phyloP scores from a whole-genome alignment of 345 rosid species.

The Carallia pectinifolia region DNA sequence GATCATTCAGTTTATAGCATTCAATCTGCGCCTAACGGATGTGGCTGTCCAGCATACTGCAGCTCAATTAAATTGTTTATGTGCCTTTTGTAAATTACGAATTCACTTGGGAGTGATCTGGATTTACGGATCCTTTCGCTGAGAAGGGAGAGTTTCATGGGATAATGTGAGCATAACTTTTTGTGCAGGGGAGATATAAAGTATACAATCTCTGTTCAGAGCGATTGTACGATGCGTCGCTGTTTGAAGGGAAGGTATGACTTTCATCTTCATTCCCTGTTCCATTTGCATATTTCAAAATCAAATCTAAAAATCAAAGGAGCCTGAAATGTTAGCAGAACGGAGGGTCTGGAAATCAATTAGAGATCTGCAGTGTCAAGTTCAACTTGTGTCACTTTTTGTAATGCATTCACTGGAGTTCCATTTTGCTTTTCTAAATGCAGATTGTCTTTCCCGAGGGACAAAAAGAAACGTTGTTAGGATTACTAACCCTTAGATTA shows the following conservation, averaged over 20 bases:
- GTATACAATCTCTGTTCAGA: constrained; percentile 35
- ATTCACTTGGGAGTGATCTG: constrained; percentile 2
- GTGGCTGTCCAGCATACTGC: not conserved
- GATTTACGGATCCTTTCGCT: not conserved
- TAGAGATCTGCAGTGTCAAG: not conserved
- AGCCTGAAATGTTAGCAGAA: not conserved
- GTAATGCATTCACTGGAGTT: not conserved
- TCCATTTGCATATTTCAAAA: constrained; percentile 1
- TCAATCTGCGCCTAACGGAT: not conserved
- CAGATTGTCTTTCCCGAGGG: too few relatives aligned
- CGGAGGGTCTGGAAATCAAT: not conserved
- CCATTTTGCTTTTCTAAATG: too few relatives aligned
- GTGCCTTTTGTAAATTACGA: not conserved
- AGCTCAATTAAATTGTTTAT: not conserved
- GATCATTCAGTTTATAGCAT: not conserved
- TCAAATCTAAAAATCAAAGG: not conserved
- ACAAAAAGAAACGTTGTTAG: too few relatives aligned
- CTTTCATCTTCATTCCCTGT: constrained; percentile 12
- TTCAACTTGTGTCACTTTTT: not conserved
- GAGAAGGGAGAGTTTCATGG: not conserved
- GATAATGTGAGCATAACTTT: constrained; percentile 15
- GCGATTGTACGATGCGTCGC: constrained; percentile 32
- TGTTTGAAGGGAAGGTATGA: constrained; percentile 30
- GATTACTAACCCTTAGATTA: too few relatives aligned
- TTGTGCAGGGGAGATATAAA: constrained; percentile 33